Evolutionary conservation across 2,329 filamentous ascomycete genomes (phyloP).

Genomic region (Zymoseptoria pseudotritici): DNA sequence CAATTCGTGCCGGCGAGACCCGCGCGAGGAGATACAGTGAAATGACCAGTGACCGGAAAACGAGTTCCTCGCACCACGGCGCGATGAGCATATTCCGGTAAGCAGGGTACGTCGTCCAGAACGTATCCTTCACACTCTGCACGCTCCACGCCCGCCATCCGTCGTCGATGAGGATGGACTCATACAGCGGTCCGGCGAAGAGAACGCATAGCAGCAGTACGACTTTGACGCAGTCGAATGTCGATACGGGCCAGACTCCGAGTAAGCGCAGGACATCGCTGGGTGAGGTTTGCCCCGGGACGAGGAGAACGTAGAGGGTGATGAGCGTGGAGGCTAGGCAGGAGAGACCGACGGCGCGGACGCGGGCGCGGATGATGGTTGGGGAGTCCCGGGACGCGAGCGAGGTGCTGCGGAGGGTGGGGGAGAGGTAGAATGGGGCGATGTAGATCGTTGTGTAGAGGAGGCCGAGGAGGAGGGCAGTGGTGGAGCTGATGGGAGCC

Average conservation of each 20-base stretch:
- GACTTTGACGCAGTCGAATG: slow-evolving; percentile 42
- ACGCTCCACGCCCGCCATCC: slow-evolving; percentile 44
- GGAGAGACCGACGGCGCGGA: slow-evolving; percentile 70
- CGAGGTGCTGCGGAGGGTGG: slow-evolving; percentile 69
- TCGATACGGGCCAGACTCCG: slow-evolving; percentile 68
- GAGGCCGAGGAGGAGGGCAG: slow-evolving; percentile 36
- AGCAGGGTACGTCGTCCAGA: slow-evolving; percentile 66
- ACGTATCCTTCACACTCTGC: slow-evolving; percentile 43
- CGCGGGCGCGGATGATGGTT: slow-evolving; percentile 78
- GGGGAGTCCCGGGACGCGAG: slow-evolving; percentile 79
- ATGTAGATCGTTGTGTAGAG: slow-evolving; percentile 86
- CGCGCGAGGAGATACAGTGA: slow-evolving; percentile 71
- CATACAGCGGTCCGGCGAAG: slow-evolving; percentile 79
- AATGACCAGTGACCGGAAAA: slow-evolving; percentile 82
- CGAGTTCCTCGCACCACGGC: slow-evolving; percentile 80
- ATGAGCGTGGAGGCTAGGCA: slow-evolving; percentile 60
- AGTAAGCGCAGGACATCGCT: slow-evolving; percentile 59
- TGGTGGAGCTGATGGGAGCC: slow-evolving; percentile 16
- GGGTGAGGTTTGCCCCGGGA: slow-evolving; percentile 44
- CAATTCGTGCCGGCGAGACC: slow-evolving; percentile 48
- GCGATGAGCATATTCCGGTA: slow-evolving; percentile 86
- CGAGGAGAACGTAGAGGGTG: slow-evolving; percentile 60
- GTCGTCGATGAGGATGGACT: slow-evolving; percentile 65
- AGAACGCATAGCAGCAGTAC: slow-evolving; percentile 69
- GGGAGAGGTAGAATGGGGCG: slow-evolving; percentile 78